A percentile compares a stretch with the other conserved stretches of the same genome.
Evolutionary conservation across 1,139 yeast genomes (phyloP).

Genomic region (Arxiozyma bovina): DNA sequence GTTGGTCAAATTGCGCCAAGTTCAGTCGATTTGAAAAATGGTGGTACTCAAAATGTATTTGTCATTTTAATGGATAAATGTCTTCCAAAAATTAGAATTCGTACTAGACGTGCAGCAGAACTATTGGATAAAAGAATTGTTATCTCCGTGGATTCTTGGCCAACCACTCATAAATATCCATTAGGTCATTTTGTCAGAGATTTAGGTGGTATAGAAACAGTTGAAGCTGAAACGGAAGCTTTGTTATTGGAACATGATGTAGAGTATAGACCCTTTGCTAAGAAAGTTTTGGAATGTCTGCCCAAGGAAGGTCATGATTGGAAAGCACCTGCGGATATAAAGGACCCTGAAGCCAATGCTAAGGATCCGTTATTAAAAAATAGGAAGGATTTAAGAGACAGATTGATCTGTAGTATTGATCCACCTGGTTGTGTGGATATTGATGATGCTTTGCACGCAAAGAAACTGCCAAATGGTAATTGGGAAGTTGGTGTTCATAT

Average conservation of each 20-base stretch:
- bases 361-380: slow-evolving; percentile 51
- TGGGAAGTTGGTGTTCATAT: slow-evolving; percentile 97
- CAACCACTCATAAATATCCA: slow-evolving; percentile 72
- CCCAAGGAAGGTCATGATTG: slow-evolving; percentile 91
- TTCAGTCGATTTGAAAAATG: slow-evolving; percentile 48
- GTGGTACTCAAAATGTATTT: slow-evolving; percentile 67
- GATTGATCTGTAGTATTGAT: slow-evolving; percentile 89
- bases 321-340: slow-evolving; percentile 66
- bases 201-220: slow-evolving; percentile 83
- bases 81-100: slow-evolving; percentile 77
- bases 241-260: slow-evolving; percentile 89
- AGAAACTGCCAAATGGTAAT: slow-evolving; percentile 77
- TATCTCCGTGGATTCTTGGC: slow-evolving; percentile 90
- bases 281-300: slow-evolving; percentile 81
- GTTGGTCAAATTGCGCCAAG: slow-evolving; percentile 90
- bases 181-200: slow-evolving; percentile 91
- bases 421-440: slow-evolving; percentile 98
- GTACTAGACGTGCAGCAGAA: slow-evolving; percentile 78
- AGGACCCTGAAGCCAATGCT: slow-evolving; percentile 39
- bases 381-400: slow-evolving; percentile 79
- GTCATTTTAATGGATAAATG: slow-evolving; percentile 84
- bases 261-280: slow-evolving; percentile 91
- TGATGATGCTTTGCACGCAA: slow-evolving; percentile 95
- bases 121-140: slow-evolving; percentile 83
- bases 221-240: slow-evolving; percentile 95